These are phyloP conservation scores for Lecanicillium sp. DNA, from an alignment of 2,329 filamentous ascomycete genomes.

Conservation along the genomic window DNA sequence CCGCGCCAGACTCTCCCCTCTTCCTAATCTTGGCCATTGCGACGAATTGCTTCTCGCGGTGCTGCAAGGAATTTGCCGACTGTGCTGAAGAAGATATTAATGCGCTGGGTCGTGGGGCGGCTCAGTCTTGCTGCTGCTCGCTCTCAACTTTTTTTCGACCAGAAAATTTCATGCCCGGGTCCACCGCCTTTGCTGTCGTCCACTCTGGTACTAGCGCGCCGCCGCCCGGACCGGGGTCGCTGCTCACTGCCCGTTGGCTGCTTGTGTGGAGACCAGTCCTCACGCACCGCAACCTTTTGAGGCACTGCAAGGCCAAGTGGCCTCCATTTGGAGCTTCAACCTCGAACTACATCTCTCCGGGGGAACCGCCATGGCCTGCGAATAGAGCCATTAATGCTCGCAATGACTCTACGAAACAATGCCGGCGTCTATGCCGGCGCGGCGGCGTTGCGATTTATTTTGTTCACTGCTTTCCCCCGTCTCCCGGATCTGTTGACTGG, in stretches of 20 bases:
- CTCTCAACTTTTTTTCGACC: slow-evolving; percentile 15
- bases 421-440: slow-evolving; percentile 63
- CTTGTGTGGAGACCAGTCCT: no score
- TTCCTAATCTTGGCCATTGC: slow-evolving; percentile 75
- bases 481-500: slow-evolving; percentile 79
- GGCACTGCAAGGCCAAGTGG: slow-evolving; percentile 17
- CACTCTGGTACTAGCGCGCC: slow-evolving; percentile 3
- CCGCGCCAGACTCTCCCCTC: slow-evolving; percentile 85
- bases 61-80: slow-evolving; percentile 5
- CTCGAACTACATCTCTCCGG: slow-evolving; percentile 7
- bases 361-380: slow-evolving; percentile 23
- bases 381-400: slow-evolving; percentile 10
- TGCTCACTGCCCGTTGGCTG: no score
- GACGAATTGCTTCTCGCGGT: slow-evolving; percentile 1
- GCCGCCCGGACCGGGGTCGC: no score
- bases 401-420: slow-evolving; percentile 32
- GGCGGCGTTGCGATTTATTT: slow-evolving; percentile 66
- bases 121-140: no score
- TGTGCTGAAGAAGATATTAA: no score
- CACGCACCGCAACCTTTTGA: not conserved
- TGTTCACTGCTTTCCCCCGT: slow-evolving; percentile 74
- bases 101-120: no score
- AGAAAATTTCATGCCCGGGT: slow-evolving; percentile 6
- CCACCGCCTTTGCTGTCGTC: not conserved
- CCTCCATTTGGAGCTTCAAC: slow-evolving; percentile 12